phyloP scores from a whole-genome alignment of 306 rosid species.

The Casuarina cunninghamiana region DNA sequence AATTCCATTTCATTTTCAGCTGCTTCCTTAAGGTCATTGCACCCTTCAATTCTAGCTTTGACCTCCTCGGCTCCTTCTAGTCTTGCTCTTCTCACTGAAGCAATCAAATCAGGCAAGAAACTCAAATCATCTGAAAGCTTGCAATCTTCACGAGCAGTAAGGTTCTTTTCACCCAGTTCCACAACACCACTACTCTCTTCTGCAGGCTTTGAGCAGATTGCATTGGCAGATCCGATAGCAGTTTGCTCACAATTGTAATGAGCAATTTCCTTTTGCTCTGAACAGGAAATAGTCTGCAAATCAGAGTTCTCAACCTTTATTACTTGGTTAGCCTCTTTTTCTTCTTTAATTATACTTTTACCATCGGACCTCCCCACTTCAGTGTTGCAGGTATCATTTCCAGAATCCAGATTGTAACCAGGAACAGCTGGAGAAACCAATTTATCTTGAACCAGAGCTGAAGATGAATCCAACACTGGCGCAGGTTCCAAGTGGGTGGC shows the following conservation, averaged over 20 bases:
- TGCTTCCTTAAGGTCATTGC: constrained; percentile 42
- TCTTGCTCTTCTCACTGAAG: constrained; percentile 76
- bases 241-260: constrained; percentile 29
- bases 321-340: constrained; percentile 30
- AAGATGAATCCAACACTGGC: constrained; percentile 43
- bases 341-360: constrained; percentile 38
- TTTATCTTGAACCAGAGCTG: constrained; percentile 29
- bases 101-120: constrained; percentile 84
- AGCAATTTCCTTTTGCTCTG: constrained; percentile 35
- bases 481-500: constrained; percentile 33
- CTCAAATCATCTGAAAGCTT: constrained; percentile 50
- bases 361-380: constrained; percentile 41
- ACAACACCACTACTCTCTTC: constrained; percentile 36
- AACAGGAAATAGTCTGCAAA: constrained; percentile 32
- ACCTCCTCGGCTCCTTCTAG: constrained; percentile 64
- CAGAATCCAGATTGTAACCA: constrained; percentile 21
- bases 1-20: constrained; percentile 51
- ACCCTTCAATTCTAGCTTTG: constrained; percentile 48
- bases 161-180: constrained; percentile 43
- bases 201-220: constrained; percentile 35
- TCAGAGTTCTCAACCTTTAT: constrained; percentile 39
- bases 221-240: constrained; percentile 35
- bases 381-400: constrained; percentile 24
- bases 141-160: constrained; percentile 42
- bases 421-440: constrained; percentile 29